Evolutionary conservation across 192 early-diverging fungal species (phyloP), one percentile per base, ranked within the genome.

Genomic region (Coemansia sp.): DNA sequence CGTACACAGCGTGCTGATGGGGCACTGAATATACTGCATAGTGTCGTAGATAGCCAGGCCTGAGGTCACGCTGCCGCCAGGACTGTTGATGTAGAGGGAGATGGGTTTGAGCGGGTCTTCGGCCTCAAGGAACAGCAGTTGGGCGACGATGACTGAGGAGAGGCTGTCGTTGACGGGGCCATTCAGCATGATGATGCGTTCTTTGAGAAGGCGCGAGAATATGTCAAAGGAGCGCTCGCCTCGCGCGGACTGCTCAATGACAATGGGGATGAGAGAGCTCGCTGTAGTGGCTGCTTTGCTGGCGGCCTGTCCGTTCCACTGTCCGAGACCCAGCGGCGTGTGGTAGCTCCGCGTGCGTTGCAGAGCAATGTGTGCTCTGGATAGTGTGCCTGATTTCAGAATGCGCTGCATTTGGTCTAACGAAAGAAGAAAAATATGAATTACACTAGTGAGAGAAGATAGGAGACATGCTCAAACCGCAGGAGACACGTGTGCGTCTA

Each of bases 171-270:
- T 87, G 7, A 95, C 86, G 12, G 90, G 86, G 9, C 95, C 95
- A 75, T 95, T 95, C n/a, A 99, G 86, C 79, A 94, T 94, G 7
- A 99, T 85, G 57, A 99, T 99, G 38, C 97, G 88, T 65, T 99
- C 97, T 68, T 95, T 95, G 59, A 99, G 84, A 38, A 99, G 76
- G 6, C 97, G 88, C 37, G 97, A 99, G 77, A 92, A 99, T 48
- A 99, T 99, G 64, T 99, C 97, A 75, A 92, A 99, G 21, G 94
- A 94, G 6, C 95, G 89, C 77, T 99, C 97, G 3, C 95, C 95
- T 14, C 91, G 79, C 12, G 88, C 88, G 18, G 90, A 86, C 62
- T 83, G 81, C 59, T 83, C 81, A 37, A 83, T 72, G 42, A 83
- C 81, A 12, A 83, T 83, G n/a, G 81, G 81, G 8, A 83, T 70